These are phyloP conservation scores for Asterophora lycoperdoides DNA, from an alignment of 768 basidiomycete genomes.

Conservation along the genomic window DNA sequence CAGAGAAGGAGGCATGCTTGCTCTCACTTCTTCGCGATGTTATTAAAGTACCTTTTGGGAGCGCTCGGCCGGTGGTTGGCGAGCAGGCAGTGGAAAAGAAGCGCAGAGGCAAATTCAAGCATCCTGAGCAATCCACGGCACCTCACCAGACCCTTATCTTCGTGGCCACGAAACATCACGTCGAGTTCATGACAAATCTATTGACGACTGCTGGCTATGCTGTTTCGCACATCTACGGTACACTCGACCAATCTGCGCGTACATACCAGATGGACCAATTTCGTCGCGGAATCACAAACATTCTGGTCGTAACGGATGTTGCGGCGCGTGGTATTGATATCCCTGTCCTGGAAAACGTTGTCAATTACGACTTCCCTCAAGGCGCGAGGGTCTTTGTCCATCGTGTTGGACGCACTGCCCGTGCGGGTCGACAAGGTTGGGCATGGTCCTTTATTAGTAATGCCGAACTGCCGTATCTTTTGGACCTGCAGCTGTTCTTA, in stretches of 20 bases:
- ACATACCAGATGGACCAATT: conserved; percentile 89
- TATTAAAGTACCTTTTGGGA: conserved; percentile 70
- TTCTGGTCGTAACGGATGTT: conserved; percentile 96
- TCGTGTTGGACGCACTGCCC: conserved; percentile 93
- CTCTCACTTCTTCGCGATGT: conserved; percentile 82
- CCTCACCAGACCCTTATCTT: conserved; percentile 94
- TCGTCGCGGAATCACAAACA: conserved; percentile 68
- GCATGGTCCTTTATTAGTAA: conserved; percentile 93
- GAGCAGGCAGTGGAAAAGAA: conserved; percentile 31
- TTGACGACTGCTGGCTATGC: conserved; percentile 80
- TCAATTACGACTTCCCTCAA: conserved; percentile 98
- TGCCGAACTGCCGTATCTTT: conserved; percentile 80
- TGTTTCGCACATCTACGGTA: conserved; percentile 92
- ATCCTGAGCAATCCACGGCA: conserved; percentile 47
- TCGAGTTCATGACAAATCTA: conserved; percentile 85
- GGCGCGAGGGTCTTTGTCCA: conserved; percentile 93
- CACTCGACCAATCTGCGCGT: conserved; percentile 89
- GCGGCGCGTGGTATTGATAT: conserved; percentile 98
- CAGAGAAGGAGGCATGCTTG: conserved; percentile 92
- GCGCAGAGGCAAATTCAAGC: conserved; percentile 49
- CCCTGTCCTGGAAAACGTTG: conserved; percentile 90
- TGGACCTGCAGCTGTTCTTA: conserved; percentile 92
- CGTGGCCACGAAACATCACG: conserved; percentile 96
- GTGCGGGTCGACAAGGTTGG: conserved; percentile 93
- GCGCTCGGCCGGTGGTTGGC: conserved; percentile 26